Conservation (phyloP, 2,329 filamentous ascomycete species). For the Ophiostoma tasmaniense region DNA sequence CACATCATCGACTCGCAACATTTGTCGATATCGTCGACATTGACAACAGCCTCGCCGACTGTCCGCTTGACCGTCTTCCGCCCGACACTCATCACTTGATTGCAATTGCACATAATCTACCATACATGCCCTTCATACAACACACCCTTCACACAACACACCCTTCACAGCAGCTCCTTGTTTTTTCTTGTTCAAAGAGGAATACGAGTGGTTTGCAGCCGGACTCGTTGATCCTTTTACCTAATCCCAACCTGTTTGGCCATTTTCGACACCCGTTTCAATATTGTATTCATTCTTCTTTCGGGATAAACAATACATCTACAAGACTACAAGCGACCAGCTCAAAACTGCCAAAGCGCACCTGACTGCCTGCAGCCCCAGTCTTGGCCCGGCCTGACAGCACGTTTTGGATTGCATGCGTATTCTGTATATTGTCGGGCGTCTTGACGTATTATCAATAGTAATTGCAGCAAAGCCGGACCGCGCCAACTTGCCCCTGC, state of each 20-base stretch:
- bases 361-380: not conserved
- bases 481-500: not conserved
- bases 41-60: not conserved
- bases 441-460: too few relatives aligned
- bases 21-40: not conserved
- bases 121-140: not conserved
- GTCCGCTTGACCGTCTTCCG: not conserved
- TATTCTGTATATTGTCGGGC: too few relatives aligned
- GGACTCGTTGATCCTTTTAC: not conserved
- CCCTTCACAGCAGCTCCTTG: not conserved
- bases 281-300: not conserved
- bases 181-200: too few relatives aligned
- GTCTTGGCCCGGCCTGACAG: not conserved
- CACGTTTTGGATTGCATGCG: constrained; percentile 1
- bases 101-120: too few relatives aligned
- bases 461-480: not conserved
- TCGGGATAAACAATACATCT: not conserved
- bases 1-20: not conserved
- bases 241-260: not conserved
- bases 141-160: not conserved
- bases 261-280: not conserved
- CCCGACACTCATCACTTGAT: not conserved
- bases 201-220: not conserved
- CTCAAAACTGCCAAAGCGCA: not conserved
- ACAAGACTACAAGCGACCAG: not conserved